Evolutionary conservation across 176 grass and related monocot genomes (phyloP).

Genomic region (Eleusine indica): DNA sequence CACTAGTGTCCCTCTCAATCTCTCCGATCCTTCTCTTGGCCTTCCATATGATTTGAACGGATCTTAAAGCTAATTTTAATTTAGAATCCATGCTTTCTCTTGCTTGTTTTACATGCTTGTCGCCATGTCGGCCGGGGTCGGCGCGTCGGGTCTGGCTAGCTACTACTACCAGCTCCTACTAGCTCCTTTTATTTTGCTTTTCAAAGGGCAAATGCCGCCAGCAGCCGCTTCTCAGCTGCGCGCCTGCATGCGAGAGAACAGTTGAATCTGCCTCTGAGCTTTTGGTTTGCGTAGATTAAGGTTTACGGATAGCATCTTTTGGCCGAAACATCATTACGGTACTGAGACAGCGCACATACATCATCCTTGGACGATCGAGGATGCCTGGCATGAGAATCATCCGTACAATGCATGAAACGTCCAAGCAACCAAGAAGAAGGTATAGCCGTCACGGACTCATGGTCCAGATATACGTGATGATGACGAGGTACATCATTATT

Average conservation of each 20-base stretch:
- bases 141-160: not conserved
- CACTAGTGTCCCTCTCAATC: not conserved
- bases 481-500: not conserved
- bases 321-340: slow-evolving; percentile 19
- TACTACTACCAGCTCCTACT: not conserved
- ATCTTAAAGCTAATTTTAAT: not conserved
- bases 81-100: not conserved
- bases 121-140: not conserved
- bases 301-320: slow-evolving; percentile 39
- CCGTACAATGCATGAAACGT: not conserved
- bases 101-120: slow-evolving; percentile 31
- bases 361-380: slow-evolving; percentile 33
- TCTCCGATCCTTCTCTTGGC: not conserved
- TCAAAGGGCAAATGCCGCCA: not conserved
- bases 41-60: not conserved
- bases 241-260: not conserved
- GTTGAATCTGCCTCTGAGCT: not conserved
- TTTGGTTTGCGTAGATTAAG: slow-evolving; percentile 39
- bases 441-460: not conserved
- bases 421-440: not conserved
- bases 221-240: too few species aligned
- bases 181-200: not conserved
- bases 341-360: too few species aligned
- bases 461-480: not conserved
- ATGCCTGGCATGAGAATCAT: not conserved